These are phyloP conservation scores for Yarrowia sp. DNA, from an alignment of 805 yeast species.

Conservation along the genomic window DNA sequence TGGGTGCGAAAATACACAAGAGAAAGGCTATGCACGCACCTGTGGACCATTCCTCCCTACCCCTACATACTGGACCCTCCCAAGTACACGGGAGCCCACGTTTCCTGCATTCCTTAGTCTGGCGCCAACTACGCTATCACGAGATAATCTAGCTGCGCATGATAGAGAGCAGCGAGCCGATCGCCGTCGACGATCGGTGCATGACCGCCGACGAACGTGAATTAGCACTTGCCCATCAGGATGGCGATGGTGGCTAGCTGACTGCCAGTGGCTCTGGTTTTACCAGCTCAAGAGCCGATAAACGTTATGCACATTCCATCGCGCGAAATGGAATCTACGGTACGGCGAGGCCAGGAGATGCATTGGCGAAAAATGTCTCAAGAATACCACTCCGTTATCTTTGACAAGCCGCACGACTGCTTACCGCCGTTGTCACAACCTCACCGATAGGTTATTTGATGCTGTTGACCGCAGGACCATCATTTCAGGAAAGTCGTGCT, in stretches of 20 bases:
- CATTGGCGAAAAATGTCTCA: conserved; percentile 3
- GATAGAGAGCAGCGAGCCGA: neutral
- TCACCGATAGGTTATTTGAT: too few relatives aligned
- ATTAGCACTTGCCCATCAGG: too few relatives aligned
- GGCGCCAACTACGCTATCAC: too few relatives aligned
- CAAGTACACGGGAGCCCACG: neutral
- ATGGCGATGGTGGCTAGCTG: too few relatives aligned
- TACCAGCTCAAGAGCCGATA: too few relatives aligned
- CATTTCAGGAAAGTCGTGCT: too few relatives aligned
- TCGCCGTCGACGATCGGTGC: neutral
- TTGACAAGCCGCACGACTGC: conserved; percentile 6
- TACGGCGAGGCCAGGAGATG: neutral
- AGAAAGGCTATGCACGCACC: too few relatives aligned
- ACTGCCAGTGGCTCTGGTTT: too few relatives aligned
- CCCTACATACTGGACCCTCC: neutral
- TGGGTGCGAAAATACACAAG: neutral
- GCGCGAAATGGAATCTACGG: neutral
- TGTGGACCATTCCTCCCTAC: neutral
- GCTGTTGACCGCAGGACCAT: too few relatives aligned
- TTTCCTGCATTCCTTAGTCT: neutral
- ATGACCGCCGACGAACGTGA: conserved; percentile 1
- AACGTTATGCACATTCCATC: conserved; percentile 7
- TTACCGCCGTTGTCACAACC: too few relatives aligned
- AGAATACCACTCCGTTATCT: too few relatives aligned
- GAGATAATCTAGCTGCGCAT: too few relatives aligned